Conservation (phyloP, 1,284 basidiomycete genomes). For the Sanghuangporus sanghuang region DNA sequence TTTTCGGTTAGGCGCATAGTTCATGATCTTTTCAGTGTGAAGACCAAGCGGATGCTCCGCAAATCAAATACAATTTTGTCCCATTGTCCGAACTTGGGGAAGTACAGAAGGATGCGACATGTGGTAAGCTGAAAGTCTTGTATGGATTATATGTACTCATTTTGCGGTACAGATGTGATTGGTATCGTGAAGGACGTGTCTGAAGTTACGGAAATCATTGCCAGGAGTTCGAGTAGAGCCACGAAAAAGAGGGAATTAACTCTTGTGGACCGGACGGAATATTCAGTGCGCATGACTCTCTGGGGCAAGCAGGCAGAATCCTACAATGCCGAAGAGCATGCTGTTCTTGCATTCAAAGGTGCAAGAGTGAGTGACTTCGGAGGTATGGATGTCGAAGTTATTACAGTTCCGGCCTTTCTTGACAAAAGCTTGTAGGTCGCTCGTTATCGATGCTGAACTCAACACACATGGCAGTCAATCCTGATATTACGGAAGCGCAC, state of each 20-base stretch:
- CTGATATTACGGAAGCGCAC: conserved; percentile 86
- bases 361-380: conserved; percentile 95
- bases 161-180: conserved; percentile 64
- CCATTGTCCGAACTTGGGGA: conserved; percentile 58
- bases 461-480: conserved; percentile 77
- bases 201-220: conserved; percentile 60
- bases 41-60: conserved; percentile 72
- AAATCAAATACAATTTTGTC: conserved; percentile 83
- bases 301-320: conserved; percentile 96
- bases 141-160: conserved; percentile 21
- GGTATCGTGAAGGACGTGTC: conserved; percentile 80
- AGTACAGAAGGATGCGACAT: conserved; percentile 69
- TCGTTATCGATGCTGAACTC: conserved; percentile 70
- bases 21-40: conserved; percentile 51
- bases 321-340: conserved; percentile 53
- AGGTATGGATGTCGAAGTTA: conserved; percentile 40
- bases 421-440: conserved; percentile 47
- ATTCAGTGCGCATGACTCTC: conserved; percentile 81
- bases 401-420: background rate
- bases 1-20: conserved; percentile 9
- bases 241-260: conserved; percentile 86
- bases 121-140: conserved; percentile 48
- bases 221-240: conserved; percentile 66
- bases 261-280: conserved; percentile 83
- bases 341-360: conserved; percentile 91